Conservation (phyloP, 345 rosid genomes). For the Salix udensis region DNA sequence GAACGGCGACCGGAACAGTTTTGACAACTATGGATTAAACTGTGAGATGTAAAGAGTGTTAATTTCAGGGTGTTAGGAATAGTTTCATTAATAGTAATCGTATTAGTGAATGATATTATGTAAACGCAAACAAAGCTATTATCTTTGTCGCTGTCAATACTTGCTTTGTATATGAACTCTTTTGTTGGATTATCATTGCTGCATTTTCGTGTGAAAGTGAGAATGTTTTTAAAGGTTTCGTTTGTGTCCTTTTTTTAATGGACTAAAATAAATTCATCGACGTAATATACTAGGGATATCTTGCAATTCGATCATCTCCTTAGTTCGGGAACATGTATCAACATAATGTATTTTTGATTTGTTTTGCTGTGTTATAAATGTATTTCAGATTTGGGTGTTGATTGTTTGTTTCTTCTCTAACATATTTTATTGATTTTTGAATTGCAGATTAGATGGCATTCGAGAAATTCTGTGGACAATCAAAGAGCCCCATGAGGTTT, state of each 20-base stretch:
- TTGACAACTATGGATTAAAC: background rate
- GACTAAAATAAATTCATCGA: constrained; percentile 25
- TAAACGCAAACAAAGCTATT: background rate
- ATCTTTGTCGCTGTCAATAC: background rate
- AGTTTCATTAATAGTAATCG: background rate
- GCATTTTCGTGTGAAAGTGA: background rate
- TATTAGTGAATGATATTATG: background rate
- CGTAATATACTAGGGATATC: no score
- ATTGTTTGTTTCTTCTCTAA: no score
- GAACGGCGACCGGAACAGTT: no score
- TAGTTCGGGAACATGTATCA: no score
- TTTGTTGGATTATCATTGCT: background rate
- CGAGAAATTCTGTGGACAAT: background rate
- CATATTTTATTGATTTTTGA: no score
- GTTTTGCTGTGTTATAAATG: no score
- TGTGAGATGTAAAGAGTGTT: background rate
- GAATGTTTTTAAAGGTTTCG: constrained; percentile 9
- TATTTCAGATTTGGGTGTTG: no score
- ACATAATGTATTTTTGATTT: no score
- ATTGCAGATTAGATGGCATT: no score
- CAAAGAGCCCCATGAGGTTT: background rate
- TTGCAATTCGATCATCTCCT: no score
- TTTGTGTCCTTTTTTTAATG: constrained; percentile 20
- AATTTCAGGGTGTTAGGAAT: background rate
- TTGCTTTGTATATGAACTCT: background rate